Percentiles rank a stretch among this genome's conserved stretches.
These are phyloP conservation scores for Bonia amplexicaulis DNA, from an alignment of 176 grass and related monocot genomes.

Conservation along the genomic window DNA sequence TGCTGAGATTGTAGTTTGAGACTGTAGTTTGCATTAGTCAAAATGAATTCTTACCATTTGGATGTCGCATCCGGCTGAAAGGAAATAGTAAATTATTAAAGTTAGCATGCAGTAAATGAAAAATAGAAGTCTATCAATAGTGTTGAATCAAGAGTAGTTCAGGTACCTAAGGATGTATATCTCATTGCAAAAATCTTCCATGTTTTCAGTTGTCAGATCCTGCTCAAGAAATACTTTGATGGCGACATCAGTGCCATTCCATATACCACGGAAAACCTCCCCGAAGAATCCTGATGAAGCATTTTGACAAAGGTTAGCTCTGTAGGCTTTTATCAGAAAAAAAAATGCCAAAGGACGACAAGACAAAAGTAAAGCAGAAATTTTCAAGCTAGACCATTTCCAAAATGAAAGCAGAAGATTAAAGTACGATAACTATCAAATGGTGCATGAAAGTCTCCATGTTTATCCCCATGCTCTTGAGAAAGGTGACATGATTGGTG, in stretches of 20 bases:
- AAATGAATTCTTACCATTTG: constrained; percentile 78
- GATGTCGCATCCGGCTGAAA: constrained; percentile 94
- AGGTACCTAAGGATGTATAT: constrained; percentile 91
- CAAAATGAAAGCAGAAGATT: constrained; percentile 26
- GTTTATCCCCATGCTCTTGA: background rate
- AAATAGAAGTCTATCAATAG: background rate
- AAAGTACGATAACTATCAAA: constrained; percentile 11
- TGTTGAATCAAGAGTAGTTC: constrained; percentile 10
- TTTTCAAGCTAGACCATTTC: background rate
- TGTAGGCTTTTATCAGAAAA: background rate
- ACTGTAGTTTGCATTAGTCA: constrained; percentile 14
- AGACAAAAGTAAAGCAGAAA: background rate
- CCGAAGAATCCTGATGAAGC: constrained; percentile 85
- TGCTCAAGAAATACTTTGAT: constrained; percentile 99
- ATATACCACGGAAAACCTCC: constrained; percentile 97
- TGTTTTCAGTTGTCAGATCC: constrained; percentile 98
- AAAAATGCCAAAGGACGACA: background rate
- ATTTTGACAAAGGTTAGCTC: constrained; percentile 4
- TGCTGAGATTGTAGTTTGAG: constrained; percentile 10
- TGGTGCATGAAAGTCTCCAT: background rate
- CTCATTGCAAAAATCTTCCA: constrained; percentile 99
- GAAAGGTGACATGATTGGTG: background rate
- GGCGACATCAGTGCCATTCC: constrained; percentile 99
- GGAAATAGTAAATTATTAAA: constrained; percentile 36
- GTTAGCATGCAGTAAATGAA: constrained; percentile 31